A percentile compares a stretch with the other conserved stretches of the same genome.
These are phyloP conservation scores for Sclerotinia minor DNA, from an alignment of 2,329 filamentous ascomycete species.

Conservation along the genomic window DNA sequence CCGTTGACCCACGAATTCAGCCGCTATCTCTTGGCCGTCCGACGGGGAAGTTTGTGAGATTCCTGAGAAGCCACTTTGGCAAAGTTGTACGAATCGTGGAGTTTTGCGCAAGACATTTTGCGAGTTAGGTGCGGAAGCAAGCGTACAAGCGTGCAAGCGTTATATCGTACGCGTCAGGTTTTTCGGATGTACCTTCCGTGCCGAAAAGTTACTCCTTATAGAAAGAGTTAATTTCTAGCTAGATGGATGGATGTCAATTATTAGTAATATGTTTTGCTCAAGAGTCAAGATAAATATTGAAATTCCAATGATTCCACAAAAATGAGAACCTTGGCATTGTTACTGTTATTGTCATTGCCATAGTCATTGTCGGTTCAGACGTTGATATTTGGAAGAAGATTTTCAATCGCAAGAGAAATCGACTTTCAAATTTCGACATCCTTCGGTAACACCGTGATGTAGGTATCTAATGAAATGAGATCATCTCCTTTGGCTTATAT, in stretches of 20 bases:
- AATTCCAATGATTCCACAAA: neutral
- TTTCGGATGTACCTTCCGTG: conserved; percentile 5
- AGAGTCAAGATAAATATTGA: neutral
- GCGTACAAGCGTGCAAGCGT: conserved; percentile 1
- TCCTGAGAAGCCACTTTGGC: conserved; percentile 18
- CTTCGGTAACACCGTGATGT: conserved; percentile 1
- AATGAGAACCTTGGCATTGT: neutral
- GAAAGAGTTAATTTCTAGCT: neutral
- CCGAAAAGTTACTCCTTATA: conserved; percentile 1
- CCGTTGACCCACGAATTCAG: conserved; percentile 19
- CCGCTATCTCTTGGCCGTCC: conserved; percentile 13
- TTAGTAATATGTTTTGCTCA: neutral
- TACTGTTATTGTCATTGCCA: too few relatives aligned
- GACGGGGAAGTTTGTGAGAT: neutral
- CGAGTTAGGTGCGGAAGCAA: neutral
- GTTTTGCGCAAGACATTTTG: conserved; percentile 20
- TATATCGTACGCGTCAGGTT: conserved; percentile 19
- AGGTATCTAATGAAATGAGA: conserved; percentile 10
- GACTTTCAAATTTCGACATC: neutral
- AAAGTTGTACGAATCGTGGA: conserved; percentile 16
- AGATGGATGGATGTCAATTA: neutral
- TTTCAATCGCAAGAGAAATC: neutral
- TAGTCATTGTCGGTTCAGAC: neutral
- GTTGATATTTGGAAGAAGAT: neutral
- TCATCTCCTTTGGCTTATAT: neutral